phyloP scores from a whole-genome alignment of 495 filamentous ascomycete genomes.

The Hyaloscypha hepaticicola region DNA sequence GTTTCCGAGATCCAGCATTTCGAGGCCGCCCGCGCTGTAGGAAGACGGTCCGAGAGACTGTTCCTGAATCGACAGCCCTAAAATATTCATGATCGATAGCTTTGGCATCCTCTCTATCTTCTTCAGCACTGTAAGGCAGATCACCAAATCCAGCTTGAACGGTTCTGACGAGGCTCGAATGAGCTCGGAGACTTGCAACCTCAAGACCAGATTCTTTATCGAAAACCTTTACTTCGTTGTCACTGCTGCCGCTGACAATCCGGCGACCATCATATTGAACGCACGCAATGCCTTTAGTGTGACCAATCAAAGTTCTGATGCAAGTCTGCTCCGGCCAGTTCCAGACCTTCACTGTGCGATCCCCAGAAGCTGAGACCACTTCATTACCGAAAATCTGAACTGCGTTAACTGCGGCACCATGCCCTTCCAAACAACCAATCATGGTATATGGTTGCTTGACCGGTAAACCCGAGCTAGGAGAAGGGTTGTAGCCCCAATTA shows the following conservation, averaged over 20 bases:
- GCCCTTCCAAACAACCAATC: slow-evolving; percentile 75
- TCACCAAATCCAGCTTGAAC: slow-evolving; percentile 94
- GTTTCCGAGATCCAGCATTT: slow-evolving; percentile 76
- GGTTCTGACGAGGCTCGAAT: slow-evolving; percentile 83
- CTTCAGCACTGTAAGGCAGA: slow-evolving; percentile 72
- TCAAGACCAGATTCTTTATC: slow-evolving; percentile 81
- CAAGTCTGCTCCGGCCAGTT: slow-evolving; percentile 78
- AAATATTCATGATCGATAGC: slow-evolving; percentile 71
- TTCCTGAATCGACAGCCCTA: slow-evolving; percentile 63
- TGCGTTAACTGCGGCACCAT: slow-evolving; percentile 91
- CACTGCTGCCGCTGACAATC: slow-evolving; percentile 93
- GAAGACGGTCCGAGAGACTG: slow-evolving; percentile 34
- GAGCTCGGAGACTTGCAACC: slow-evolving; percentile 79
- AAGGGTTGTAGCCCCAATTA: slow-evolving; percentile 47
- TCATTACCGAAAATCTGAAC: slow-evolving; percentile 85
- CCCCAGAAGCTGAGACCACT: slow-evolving; percentile 91
- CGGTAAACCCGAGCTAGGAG: slow-evolving; percentile 44
- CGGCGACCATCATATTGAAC: slow-evolving; percentile 97
- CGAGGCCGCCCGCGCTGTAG: slow-evolving; percentile 48
- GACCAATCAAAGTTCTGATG: slow-evolving; percentile 74
- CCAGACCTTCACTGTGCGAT: slow-evolving; percentile 91
- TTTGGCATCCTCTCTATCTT: slow-evolving; percentile 67
- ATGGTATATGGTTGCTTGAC: slow-evolving; percentile 65
- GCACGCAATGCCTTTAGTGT: slow-evolving; percentile 95
- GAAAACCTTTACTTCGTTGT: slow-evolving; percentile 92